phyloP scores from a whole-genome alignment of 176 grass and related monocot species.

The Bromus sterilis region DNA sequence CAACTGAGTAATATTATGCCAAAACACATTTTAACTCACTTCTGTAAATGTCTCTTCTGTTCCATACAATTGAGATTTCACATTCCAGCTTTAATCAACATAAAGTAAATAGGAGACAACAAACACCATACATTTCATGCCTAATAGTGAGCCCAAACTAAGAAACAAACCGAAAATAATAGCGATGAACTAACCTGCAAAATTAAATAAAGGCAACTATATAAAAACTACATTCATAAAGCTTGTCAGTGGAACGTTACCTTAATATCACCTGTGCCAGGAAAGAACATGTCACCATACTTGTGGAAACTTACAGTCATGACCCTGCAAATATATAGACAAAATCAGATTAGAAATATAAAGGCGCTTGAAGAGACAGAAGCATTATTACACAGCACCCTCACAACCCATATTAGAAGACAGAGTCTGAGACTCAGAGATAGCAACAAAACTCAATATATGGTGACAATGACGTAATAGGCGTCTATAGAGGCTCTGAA shows the following conservation, averaged over 20 bases:
- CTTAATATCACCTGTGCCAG: constrained; percentile 94
- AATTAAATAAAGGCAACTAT: background rate
- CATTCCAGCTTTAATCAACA: background rate
- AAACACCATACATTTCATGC: background rate
- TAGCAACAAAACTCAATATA: background rate
- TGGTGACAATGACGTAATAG: background rate
- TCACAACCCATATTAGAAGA: background rate
- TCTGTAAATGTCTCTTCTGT: background rate
- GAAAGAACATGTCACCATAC: constrained; percentile 94
- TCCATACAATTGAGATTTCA: background rate
- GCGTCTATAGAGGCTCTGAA: background rate
- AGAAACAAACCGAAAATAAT: background rate
- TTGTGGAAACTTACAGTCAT: constrained; percentile 99
- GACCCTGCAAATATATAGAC: constrained; percentile 48
- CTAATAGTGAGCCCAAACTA: background rate
- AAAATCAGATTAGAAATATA: constrained; percentile 17
- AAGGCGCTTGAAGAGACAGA: background rate
- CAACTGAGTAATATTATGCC: background rate
- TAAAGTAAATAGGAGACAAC: background rate
- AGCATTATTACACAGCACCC: background rate
- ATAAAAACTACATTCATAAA: background rate
- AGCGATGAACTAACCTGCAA: background rate
- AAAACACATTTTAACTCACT: background rate
- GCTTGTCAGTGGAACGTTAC: constrained; percentile 25
- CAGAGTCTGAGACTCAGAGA: background rate